These are phyloP conservation scores for Rhododendron ferrugineum DNA, from an alignment of 148 eudicot species.

Conservation along the genomic window DNA sequence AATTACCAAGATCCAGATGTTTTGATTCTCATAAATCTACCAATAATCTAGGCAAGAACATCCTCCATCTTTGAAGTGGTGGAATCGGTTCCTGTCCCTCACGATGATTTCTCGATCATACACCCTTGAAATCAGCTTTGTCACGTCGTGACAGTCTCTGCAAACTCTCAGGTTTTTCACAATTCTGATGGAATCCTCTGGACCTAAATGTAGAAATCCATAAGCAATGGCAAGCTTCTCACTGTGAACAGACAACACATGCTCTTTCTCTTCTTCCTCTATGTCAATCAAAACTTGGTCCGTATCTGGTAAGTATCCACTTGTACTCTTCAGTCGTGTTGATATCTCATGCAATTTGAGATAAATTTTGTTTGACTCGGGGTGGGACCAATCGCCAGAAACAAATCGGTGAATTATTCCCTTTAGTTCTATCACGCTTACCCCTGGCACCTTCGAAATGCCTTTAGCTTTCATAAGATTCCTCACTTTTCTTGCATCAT, in stretches of 20 bases:
- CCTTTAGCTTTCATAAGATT: constrained; percentile 26
- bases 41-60: constrained; percentile 26
- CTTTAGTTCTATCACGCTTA: constrained; percentile 23
- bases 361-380: constrained; percentile 14
- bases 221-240: constrained; percentile 27
- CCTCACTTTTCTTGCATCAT: constrained; percentile 21
- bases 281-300: constrained; percentile 15
- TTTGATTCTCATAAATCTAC: constrained; percentile 1
- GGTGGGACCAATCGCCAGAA: constrained; percentile 20
- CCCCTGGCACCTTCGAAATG: constrained; percentile 24
- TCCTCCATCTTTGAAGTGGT: constrained; percentile 19
- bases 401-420: constrained; percentile 20
- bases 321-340: constrained; percentile 8
- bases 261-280: constrained; percentile 23
- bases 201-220: constrained; percentile 14
- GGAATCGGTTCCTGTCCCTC: constrained; percentile 20
- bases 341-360: constrained; percentile 17
- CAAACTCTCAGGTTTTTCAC: constrained; percentile 24
- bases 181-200: constrained; percentile 17
- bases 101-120: constrained; percentile 19
- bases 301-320: constrained; percentile 18
- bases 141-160: constrained; percentile 20
- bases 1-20: background rate
- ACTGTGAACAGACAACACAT: constrained; percentile 17
- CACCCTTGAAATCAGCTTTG: constrained; percentile 15